These are phyloP conservation scores for Gymnopus androsaceus DNA, from an alignment of 1,284 basidiomycete species.

Conservation along the genomic window DNA sequence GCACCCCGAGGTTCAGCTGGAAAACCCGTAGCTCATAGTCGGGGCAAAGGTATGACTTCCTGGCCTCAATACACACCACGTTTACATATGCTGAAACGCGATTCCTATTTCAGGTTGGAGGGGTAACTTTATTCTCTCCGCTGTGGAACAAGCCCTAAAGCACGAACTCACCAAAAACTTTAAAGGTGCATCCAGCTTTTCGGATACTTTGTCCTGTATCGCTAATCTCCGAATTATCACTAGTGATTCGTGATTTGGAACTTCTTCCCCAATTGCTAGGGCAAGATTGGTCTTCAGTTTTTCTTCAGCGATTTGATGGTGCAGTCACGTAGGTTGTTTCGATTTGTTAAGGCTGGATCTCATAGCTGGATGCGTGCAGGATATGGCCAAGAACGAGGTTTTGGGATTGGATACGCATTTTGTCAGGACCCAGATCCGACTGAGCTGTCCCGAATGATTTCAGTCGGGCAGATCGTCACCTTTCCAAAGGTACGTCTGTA, in stretches of 20 bases:
- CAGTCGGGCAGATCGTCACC: slow-evolving; percentile 86
- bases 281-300: slow-evolving; percentile 95
- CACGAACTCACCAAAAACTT: slow-evolving; percentile 95
- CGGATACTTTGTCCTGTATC: slow-evolving; percentile 19
- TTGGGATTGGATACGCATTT: slow-evolving; percentile 83
- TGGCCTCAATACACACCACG: background rate
- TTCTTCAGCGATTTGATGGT: slow-evolving; percentile 87
- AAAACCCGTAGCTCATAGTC: slow-evolving; percentile 88
- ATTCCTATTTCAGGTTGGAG: slow-evolving; percentile 72
- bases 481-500: slow-evolving; percentile 80
- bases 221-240: background rate
- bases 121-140: slow-evolving; percentile 93
- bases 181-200: slow-evolving; percentile 47
- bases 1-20: slow-evolving; percentile 93
- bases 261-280: slow-evolving; percentile 86
- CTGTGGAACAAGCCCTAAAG: slow-evolving; percentile 91
- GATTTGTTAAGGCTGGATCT: no score
- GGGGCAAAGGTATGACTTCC: slow-evolving; percentile 73
- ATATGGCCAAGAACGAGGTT: no score
- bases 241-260: slow-evolving; percentile 88
- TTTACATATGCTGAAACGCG: background rate
- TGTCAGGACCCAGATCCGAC: slow-evolving; percentile 83
- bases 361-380: no score
- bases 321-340: slow-evolving; percentile 67
- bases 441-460: slow-evolving; percentile 83